These are phyloP conservation scores for Solanum megistacrolobum DNA, from an alignment of 257 asterid genomes.

Conservation along the genomic window DNA sequence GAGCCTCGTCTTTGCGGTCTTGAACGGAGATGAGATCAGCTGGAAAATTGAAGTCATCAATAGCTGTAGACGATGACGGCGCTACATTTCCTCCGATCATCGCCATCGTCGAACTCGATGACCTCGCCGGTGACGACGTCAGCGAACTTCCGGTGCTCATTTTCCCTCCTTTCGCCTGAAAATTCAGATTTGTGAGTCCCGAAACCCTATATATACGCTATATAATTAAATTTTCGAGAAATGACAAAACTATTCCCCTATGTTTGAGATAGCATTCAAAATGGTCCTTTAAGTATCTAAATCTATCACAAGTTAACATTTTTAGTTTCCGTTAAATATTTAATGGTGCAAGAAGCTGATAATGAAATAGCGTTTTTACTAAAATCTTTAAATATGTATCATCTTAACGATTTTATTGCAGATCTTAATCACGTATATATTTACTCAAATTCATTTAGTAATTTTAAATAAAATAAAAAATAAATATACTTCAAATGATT, in stretches of 20 bases:
- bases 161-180: neutral
- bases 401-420: too few species aligned
- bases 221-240: neutral
- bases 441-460: neutral
- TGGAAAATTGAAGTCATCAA: conserved; percentile 41
- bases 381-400: too few species aligned
- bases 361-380: too few species aligned
- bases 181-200: neutral
- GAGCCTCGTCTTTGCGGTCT: conserved; percentile 64
- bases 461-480: too few species aligned
- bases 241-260: neutral
- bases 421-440: too few species aligned
- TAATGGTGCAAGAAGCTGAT: too few species aligned
- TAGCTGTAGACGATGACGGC: conserved; percentile 5
- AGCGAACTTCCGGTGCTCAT: conserved; percentile 37
- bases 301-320: neutral
- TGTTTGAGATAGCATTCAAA: neutral
- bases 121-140: conserved; percentile 36
- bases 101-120: conserved; percentile 27
- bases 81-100: conserved; percentile 11
- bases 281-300: neutral
- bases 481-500: neutral
- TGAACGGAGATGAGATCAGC: conserved; percentile 44
- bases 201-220: neutral
- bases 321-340: neutral